Conservation (phyloP, 163 green algal species). For the Smithsoniella earleae region DNA sequence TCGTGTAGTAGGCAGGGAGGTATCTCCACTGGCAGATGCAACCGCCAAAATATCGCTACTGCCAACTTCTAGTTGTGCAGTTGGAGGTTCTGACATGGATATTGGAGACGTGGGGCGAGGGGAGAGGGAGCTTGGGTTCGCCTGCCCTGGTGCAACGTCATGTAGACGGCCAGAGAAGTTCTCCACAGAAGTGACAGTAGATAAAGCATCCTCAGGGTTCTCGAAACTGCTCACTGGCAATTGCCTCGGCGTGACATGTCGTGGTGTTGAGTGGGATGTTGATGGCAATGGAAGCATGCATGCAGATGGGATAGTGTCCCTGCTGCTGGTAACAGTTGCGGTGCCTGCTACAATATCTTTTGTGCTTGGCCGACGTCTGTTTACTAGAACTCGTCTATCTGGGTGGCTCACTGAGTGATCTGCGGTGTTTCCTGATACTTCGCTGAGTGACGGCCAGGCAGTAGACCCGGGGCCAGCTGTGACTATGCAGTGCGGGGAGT, state of each 20-base stretch:
- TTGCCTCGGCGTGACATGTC: neutral
- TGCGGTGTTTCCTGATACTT: no score
- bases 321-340: neutral
- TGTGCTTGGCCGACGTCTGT: neutral
- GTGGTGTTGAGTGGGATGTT: neutral
- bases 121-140: no score
- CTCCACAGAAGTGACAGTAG: constrained; percentile 11
- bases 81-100: no score
- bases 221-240: neutral
- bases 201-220: constrained; percentile 10
- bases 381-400: neutral
- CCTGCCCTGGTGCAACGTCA: no score
- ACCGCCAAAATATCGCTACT: no score
- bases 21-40: neutral
- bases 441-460: constrained; percentile 1
- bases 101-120: no score
- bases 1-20: no score
- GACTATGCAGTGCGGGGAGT: constrained; percentile 18
- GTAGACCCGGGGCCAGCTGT: neutral
- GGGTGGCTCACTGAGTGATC: neutral
- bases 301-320: neutral
- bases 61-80: no score
- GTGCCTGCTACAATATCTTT: constrained; percentile 18
- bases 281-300: neutral
- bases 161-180: neutral